Evolutionary conservation across 495 filamentous ascomycete genomes (phyloP), one percentile per base, ranked within the genome.

Genomic region (Xylaria curta): DNA sequence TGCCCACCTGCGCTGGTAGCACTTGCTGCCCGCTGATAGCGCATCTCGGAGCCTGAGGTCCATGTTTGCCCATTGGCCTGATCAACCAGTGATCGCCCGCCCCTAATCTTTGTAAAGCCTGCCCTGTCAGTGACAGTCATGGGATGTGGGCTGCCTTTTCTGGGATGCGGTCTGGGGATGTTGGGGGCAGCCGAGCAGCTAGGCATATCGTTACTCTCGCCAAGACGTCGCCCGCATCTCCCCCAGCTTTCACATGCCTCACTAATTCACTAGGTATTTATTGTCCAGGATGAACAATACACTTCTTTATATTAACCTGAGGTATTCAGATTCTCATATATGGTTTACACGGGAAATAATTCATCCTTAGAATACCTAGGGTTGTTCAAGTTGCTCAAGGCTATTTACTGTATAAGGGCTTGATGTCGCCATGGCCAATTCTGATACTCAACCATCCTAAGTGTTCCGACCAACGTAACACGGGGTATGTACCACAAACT

Each of bases 211-310:
- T 54, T 40, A 31, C 65, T 67, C 49, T n/a, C 46, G 21, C 62
- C 42, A 7, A 49, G 15, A 47, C 28, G 21, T 15, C 38, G 21
- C 63, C 46, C 31, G 24, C 42, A 53, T 24, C 2, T 15, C 46
- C 63, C 63, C 46, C 44, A 66, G 47, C 64, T 54, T 66, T 66
- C 47, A 66, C 64, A 66, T 54, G 64, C 47, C 44, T 31, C 28
- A 40, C 13, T 38, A 58, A 58, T 9, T 38, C 33, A n/a, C 31
- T 8, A n/a, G n/a, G n/a, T n/a, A n/a, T n/a, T n/a, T n/a, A 38
- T 38, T 38, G 36, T 38, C 36, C 8, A 8, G 36, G 36, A 38
- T 38, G 36, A 38, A 38, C 36, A 38, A 38, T 38, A 62, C 19
- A 33, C 24, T 60, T 12, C 58, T 24, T 24, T 3, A 24, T 13